Conservation (phyloP, 306 rosid genomes). For the Calophaca sinica region DNA sequence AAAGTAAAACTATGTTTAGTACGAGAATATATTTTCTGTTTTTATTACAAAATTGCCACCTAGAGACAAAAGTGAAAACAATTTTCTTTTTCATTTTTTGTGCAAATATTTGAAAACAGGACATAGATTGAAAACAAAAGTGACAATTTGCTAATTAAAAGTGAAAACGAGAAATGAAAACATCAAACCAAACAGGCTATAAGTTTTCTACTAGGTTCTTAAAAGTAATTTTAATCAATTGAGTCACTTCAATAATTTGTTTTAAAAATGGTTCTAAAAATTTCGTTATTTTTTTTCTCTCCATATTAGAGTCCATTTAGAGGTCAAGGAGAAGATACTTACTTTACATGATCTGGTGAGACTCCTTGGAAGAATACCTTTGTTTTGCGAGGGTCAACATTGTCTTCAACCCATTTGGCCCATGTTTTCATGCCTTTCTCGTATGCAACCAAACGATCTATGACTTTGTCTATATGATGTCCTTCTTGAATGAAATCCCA, state of each 20-base stretch:
- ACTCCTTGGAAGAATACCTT: conserved; percentile 81
- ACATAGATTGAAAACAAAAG: too few relatives aligned
- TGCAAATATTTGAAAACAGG: too few relatives aligned
- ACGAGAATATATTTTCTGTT: too few relatives aligned
- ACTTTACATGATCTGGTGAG: conserved; percentile 79
- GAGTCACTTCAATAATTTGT: background rate
- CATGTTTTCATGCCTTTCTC: conserved; percentile 73
- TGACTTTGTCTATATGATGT: conserved; percentile 47
- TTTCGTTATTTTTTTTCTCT: background rate
- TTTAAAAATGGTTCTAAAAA: background rate
- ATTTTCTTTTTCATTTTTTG: too few relatives aligned
- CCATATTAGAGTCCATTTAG: background rate
- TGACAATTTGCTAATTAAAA: too few relatives aligned
- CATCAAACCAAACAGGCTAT: too few relatives aligned
- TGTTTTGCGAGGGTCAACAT: conserved; percentile 59
- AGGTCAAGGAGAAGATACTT: background rate
- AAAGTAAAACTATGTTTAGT: too few relatives aligned
- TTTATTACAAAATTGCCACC: too few relatives aligned
- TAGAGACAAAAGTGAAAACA: too few relatives aligned
- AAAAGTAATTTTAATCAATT: background rate
- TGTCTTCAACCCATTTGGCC: conserved; percentile 77
- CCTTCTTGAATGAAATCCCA: conserved; percentile 81
- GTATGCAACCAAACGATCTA: conserved; percentile 73
- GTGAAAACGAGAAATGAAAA: too few relatives aligned
- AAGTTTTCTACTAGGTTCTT: too few relatives aligned